Evolutionary conservation across 2,329 filamentous ascomycete genomes (phyloP).

Genomic region (Karstenula rhodostoma): DNA sequence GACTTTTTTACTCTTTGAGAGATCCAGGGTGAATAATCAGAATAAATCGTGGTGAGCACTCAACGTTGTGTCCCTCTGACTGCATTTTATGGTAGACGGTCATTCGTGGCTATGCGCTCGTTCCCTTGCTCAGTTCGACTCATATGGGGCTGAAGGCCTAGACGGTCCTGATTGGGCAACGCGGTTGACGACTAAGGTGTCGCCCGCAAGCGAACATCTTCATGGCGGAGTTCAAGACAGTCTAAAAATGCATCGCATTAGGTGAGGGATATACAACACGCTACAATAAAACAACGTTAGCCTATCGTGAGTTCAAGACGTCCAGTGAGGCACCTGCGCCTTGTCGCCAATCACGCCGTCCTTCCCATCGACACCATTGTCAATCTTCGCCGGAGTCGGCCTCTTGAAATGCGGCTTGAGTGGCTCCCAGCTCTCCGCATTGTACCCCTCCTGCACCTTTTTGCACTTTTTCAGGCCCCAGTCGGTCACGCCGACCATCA

Average conservation of each 20-base stretch:
- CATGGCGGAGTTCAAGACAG: background rate
- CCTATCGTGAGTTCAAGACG: conserved; percentile 5
- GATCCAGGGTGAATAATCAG: background rate
- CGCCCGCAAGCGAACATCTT: background rate
- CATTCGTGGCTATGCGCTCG: background rate
- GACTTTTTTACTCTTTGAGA: no score
- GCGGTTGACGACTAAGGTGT: background rate
- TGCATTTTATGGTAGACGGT: background rate
- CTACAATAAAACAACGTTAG: background rate
- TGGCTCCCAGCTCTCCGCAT: conserved; percentile 78
- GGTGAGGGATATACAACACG: background rate
- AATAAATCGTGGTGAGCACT: background rate
- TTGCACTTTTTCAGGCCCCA: conserved; percentile 75
- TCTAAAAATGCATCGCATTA: background rate
- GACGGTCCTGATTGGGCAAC: background rate
- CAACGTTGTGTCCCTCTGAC: background rate
- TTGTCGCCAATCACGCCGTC: conserved; percentile 30
- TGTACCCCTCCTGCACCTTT: conserved; percentile 78
- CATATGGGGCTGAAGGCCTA: background rate
- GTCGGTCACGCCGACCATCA: conserved; percentile 76
- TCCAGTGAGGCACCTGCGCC: conserved; percentile 38
- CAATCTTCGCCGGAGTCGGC: conserved; percentile 35
- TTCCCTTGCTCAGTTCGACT: conserved; percentile 1
- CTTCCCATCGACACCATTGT: conserved; percentile 31
- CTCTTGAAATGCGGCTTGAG: conserved; percentile 57